These are phyloP conservation scores for Dioscorea zingiberensis DNA, from an alignment of 106 monocot species.

Conservation along the genomic window DNA sequence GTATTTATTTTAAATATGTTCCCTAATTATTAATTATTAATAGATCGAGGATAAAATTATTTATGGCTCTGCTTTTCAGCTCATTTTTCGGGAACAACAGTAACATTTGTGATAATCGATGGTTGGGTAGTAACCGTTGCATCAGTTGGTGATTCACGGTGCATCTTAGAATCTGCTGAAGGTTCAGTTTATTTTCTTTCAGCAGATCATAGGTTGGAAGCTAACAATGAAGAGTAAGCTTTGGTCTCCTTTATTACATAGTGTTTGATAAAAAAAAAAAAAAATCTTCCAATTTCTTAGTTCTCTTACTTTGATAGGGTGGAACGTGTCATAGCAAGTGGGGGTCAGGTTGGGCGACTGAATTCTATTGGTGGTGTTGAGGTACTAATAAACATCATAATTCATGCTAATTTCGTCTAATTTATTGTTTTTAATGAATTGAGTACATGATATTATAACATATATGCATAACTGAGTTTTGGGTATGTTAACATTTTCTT, in stretches of 20 bases:
- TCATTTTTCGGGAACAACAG: slow-evolving; percentile 80
- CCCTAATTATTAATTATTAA: too few relatives aligned
- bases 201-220: slow-evolving; percentile 85
- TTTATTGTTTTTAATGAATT: too few relatives aligned
- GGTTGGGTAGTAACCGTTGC: slow-evolving; percentile 79
- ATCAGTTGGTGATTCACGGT: slow-evolving; percentile 95
- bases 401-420: too few relatives aligned
- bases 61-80: slow-evolving; percentile 31
- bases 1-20: too few relatives aligned
- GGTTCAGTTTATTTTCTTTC: slow-evolving; percentile 68
- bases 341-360: slow-evolving; percentile 87
- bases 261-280: not conserved
- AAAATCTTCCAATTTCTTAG: too few relatives aligned
- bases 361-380: slow-evolving; percentile 68
- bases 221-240: slow-evolving; percentile 83
- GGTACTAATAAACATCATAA: slow-evolving; percentile 36
- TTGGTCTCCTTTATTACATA: not conserved
- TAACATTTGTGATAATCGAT: slow-evolving; percentile 86
- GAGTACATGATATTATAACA: too few relatives aligned
- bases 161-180: slow-evolving; percentile 93
- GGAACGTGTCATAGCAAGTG: slow-evolving; percentile 64
- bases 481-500: too few relatives aligned
- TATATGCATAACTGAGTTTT: too few relatives aligned
- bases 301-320: slow-evolving; percentile 37
- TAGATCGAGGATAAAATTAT: too few relatives aligned